phyloP scores from a whole-genome alignment of 2,329 filamentous ascomycete species.

The Aspergillus flavus region DNA sequence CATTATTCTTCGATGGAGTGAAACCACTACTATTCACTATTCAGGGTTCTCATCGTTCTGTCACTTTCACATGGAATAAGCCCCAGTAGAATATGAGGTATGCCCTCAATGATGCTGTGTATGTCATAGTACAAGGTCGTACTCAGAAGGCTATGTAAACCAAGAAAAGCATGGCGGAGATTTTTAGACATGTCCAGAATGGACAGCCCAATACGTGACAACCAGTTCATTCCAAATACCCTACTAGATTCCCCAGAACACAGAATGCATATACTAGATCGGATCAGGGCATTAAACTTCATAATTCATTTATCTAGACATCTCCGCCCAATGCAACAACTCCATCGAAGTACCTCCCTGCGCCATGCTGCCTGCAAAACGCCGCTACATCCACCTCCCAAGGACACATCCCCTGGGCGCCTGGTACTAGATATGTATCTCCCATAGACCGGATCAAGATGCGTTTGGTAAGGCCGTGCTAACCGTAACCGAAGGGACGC shows the following conservation, averaged over 20 bases:
- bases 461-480: neutral
- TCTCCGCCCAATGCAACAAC: constrained; percentile 2
- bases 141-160: neutral
- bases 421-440: neutral
- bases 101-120: neutral
- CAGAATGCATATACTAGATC: neutral
- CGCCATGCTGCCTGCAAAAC: constrained; percentile 2
- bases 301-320: constrained; percentile 6
- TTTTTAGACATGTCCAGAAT: neutral
- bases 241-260: neutral
- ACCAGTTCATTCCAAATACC: neutral
- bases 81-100: neutral
- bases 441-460: neutral
- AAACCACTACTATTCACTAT: no score
- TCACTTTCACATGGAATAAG: neutral
- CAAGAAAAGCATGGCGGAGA: neutral
- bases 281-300: neutral
- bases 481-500: neutral
- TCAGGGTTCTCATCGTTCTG: no score
- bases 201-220: no score
- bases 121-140: neutral
- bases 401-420: neutral
- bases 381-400: constrained; percentile 1
- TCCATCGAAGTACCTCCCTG: neutral
- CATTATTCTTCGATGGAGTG: neutral